phyloP scores from a whole-genome alignment of 192 early-diverging fungal genomes.

The Coemansia sp. region DNA sequence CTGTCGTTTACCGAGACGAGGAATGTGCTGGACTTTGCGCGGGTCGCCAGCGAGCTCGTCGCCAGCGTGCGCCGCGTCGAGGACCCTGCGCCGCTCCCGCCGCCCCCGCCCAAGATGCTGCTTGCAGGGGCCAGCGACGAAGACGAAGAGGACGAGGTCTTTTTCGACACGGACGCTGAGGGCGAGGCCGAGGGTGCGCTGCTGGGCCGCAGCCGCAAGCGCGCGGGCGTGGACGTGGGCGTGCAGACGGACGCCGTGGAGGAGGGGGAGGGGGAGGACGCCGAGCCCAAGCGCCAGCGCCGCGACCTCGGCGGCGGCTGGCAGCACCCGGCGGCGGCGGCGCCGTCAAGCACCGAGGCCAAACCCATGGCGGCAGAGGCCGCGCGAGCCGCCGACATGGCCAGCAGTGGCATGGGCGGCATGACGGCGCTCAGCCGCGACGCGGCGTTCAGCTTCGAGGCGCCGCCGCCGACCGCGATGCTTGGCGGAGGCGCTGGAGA shows the following conservation, averaged over 20 bases:
- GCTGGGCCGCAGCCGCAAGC: constrained; percentile 20
- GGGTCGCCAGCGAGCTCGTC: constrained; percentile 61
- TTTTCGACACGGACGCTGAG: constrained; percentile 27
- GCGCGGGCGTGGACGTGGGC: constrained; percentile 11
- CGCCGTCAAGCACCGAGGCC: too few relatives aligned
- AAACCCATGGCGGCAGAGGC: too few relatives aligned
- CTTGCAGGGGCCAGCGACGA: constrained; percentile 13
- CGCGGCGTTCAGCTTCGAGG: constrained; percentile 39
- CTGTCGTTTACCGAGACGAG: constrained; percentile 44
- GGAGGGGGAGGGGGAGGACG: too few relatives aligned
- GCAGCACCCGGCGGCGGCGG: too few relatives aligned
- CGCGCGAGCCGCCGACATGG: too few relatives aligned
- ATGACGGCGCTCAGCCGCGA: constrained; percentile 11
- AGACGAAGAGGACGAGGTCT: constrained; percentile 38
- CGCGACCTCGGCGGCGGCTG: constrained; percentile 31
- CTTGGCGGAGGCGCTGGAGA: too few relatives aligned
- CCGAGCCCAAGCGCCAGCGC: constrained; percentile 50
- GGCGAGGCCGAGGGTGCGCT: not conserved
- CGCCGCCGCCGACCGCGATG: constrained; percentile 8
- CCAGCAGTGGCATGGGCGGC: too few relatives aligned
- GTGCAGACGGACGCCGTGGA: constrained; percentile 26
- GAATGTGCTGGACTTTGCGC: constrained; percentile 66
- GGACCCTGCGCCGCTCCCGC: constrained; percentile 9
- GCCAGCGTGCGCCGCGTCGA: constrained; percentile 52
- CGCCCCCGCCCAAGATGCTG: too few relatives aligned